A percentile compares a stretch with the other conserved stretches of the same genome.
Evolutionary conservation across 2,329 filamentous ascomycete species (phyloP).

Genomic region (Penicillium paneum): DNA sequence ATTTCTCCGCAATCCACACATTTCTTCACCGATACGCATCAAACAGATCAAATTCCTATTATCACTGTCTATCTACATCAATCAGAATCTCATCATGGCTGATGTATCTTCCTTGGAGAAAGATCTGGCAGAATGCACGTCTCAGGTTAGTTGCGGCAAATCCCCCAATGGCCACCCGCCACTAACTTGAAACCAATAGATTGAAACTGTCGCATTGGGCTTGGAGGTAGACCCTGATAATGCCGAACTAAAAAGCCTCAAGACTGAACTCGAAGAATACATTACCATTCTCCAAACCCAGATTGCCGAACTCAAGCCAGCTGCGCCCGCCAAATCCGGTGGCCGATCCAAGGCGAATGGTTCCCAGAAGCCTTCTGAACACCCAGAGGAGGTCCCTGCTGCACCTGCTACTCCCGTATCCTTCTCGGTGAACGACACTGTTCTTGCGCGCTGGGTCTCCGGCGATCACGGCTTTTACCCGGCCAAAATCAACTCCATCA

Average conservation of each 20-base stretch:
- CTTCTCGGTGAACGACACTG: constrained; percentile 84
- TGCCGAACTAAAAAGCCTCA: constrained; percentile 70
- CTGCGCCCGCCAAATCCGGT: constrained; percentile 52
- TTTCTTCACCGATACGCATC: neutral
- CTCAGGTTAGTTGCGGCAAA: constrained; percentile 47
- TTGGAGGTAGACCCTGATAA: constrained; percentile 79
- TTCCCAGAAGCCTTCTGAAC: constrained; percentile 46
- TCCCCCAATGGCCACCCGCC: neutral
- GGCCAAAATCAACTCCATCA: constrained; percentile 88
- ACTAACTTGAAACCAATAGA: constrained; percentile 48
- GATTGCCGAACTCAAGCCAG: constrained; percentile 74
- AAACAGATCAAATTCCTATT: neutral
- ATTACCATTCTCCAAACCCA: constrained; percentile 75
- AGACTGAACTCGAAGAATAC: constrained; percentile 76
- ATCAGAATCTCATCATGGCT: constrained; percentile 32
- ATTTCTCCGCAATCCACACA: neutral
- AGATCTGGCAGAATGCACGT: constrained; percentile 58
- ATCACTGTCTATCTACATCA: neutral
- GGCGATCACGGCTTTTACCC: constrained; percentile 90
- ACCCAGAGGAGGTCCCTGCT: constrained; percentile 50
- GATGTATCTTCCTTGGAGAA: constrained; percentile 45
- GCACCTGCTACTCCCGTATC: constrained; percentile 50
- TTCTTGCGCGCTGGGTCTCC: constrained; percentile 85
- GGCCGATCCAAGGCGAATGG: constrained; percentile 75
- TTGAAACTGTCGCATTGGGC: constrained; percentile 72